These are phyloP conservation scores for Kazachstania bromeliacearum DNA, from an alignment of 805 yeast genomes.

Conservation along the genomic window DNA sequence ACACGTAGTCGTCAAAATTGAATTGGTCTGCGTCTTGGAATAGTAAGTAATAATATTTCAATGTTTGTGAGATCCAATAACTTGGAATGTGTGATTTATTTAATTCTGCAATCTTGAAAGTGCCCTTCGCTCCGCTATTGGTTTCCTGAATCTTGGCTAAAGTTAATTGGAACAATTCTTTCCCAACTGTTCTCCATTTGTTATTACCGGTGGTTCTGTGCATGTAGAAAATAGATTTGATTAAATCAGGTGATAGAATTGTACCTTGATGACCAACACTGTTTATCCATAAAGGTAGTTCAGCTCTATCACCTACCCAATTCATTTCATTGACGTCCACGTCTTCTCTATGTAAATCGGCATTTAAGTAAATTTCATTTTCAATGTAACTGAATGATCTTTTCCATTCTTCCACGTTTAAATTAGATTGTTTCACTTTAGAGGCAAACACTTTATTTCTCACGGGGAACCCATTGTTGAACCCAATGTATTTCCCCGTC, in stretches of 20 bases:
- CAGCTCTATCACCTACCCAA: slow-evolving; percentile 22
- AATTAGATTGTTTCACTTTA: slow-evolving; percentile 2
- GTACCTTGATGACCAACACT: slow-evolving; percentile 29
- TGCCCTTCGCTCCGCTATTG: slow-evolving; percentile 32
- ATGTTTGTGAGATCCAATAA: slow-evolving; percentile 51
- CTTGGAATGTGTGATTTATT: slow-evolving; percentile 35
- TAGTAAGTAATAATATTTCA: slow-evolving; percentile 45
- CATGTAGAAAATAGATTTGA: slow-evolving; percentile 51
- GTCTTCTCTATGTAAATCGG: slow-evolving; percentile 5
- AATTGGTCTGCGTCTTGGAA: slow-evolving; percentile 37
- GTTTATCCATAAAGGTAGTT: slow-evolving; percentile 29
- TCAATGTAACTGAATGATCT: slow-evolving; percentile 4
- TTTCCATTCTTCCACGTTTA: neutral
- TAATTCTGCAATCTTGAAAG: slow-evolving; percentile 30
- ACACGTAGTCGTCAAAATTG: slow-evolving; percentile 45
- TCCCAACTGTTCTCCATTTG: slow-evolving; percentile 47
- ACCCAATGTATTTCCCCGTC: slow-evolving; percentile 14
- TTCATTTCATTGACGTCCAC: slow-evolving; percentile 5
- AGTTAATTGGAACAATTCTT: slow-evolving; percentile 37
- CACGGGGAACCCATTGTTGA: slow-evolving; percentile 6
- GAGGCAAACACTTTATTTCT: neutral
- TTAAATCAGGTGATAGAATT: slow-evolving; percentile 50
- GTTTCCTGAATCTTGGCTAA: slow-evolving; percentile 22
- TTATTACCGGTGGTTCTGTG: slow-evolving; percentile 53
- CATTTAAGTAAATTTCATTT: slow-evolving; percentile 5